These are phyloP conservation scores for Cordyceps farinosa DNA, from an alignment of 2,329 filamentous ascomycete species.

Conservation along the genomic window DNA sequence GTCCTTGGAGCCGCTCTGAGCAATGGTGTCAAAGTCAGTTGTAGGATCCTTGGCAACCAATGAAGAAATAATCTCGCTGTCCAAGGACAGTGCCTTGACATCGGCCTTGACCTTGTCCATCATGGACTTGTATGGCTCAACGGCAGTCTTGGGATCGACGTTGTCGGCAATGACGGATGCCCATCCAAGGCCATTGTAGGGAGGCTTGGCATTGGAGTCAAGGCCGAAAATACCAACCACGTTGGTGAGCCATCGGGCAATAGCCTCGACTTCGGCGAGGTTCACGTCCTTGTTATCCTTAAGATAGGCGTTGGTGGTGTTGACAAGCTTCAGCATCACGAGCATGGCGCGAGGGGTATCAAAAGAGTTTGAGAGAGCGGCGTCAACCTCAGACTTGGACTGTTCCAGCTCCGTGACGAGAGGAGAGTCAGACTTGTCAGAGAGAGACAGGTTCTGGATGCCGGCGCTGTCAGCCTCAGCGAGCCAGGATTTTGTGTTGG, in stretches of 20 bases:
- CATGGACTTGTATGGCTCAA: slow-evolving; percentile 45
- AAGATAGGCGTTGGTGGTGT: slow-evolving; percentile 65
- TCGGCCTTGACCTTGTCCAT: slow-evolving; percentile 46
- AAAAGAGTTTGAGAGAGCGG: slow-evolving; percentile 76
- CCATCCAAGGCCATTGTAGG: slow-evolving; percentile 58
- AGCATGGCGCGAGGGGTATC: slow-evolving; percentile 79
- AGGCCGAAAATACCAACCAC: slow-evolving; percentile 84
- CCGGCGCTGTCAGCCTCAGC: slow-evolving; percentile 39
- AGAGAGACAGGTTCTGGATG: slow-evolving; percentile 39
- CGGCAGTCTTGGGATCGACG: slow-evolving; percentile 43
- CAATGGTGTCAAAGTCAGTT: slow-evolving; percentile 45
- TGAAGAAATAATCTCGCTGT: slow-evolving; percentile 41
- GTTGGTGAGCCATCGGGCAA: slow-evolving; percentile 76
- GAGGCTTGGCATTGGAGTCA: slow-evolving; percentile 55
- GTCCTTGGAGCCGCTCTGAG: slow-evolving; percentile 45
- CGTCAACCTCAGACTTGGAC: slow-evolving; percentile 51
- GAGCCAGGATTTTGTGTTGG: slow-evolving; percentile 52
- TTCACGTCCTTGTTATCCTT: slow-evolving; percentile 45
- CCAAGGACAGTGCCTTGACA: slow-evolving; percentile 45
- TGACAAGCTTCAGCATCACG: slow-evolving; percentile 73
- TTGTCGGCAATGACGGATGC: slow-evolving; percentile 38
- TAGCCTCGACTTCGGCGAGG: slow-evolving; percentile 46
- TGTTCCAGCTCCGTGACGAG: slow-evolving; percentile 45
- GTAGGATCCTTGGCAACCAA: slow-evolving; percentile 44
- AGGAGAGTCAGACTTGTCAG: slow-evolving; percentile 28